These are phyloP conservation scores for Didymella lethalis DNA, from an alignment of 2,329 filamentous ascomycete genomes.

Conservation along the genomic window DNA sequence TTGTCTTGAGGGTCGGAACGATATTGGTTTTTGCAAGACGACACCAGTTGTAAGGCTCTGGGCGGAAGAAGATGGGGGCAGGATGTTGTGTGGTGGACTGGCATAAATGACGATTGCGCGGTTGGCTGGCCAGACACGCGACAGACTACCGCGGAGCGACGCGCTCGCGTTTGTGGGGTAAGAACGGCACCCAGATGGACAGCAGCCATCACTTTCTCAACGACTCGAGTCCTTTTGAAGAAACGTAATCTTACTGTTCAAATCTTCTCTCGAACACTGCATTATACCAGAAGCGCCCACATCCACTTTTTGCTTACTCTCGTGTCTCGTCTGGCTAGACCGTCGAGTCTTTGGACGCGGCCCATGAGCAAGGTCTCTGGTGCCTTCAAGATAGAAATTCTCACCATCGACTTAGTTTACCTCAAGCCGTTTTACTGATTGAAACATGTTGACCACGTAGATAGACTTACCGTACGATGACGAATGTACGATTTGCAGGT, in stretches of 20 bases:
- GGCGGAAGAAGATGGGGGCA: too few relatives aligned
- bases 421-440: not conserved
- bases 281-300: too few relatives aligned
- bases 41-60: not conserved
- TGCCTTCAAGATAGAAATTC: too few relatives aligned
- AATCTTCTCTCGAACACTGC: too few relatives aligned
- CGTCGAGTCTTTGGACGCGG: too few relatives aligned
- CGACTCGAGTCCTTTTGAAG: not conserved
- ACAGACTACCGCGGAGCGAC: slow-evolving; percentile 24
- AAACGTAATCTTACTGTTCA: not conserved
- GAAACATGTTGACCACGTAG: not conserved
- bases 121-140: slow-evolving; percentile 38
- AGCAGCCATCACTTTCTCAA: not conserved
- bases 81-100: slow-evolving; percentile 6
- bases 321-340: too few relatives aligned
- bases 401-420: not conserved
- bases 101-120: slow-evolving; percentile 25
- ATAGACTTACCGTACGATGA: slow-evolving; percentile 14
- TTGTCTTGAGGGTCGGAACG: not conserved
- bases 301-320: too few relatives aligned
- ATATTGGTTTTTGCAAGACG: not conserved
- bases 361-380: too few relatives aligned
- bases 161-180: slow-evolving; percentile 35
- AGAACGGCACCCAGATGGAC: not conserved
- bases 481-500: slow-evolving; percentile 14